Evolutionary conservation across 202 grass and related monocot species (phyloP).

Genomic region (Carex arenaria): DNA sequence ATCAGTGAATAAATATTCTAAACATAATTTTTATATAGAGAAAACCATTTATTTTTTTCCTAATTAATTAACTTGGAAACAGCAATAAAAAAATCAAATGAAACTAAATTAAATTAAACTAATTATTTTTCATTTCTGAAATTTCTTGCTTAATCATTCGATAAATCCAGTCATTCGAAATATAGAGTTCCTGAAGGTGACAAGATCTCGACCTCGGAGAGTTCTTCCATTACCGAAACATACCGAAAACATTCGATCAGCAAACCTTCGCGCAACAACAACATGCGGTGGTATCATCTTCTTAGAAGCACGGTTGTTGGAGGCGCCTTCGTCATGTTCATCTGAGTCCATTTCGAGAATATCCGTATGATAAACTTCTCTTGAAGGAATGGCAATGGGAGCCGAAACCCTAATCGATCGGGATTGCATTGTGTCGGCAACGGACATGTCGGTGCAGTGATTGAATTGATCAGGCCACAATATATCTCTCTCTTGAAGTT

Average conservation of each 20-base stretch:
- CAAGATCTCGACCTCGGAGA: conserved; percentile 65
- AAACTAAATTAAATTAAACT: neutral
- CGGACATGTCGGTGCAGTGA: neutral
- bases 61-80: neutral
- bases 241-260: conserved; percentile 52
- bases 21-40: neutral
- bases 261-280: conserved; percentile 22
- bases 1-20: neutral
- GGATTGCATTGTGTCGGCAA: neutral
- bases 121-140: neutral
- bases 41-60: neutral
- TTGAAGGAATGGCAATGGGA: conserved; percentile 30
- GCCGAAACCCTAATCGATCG: conserved; percentile 11
- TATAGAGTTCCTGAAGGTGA: conserved; percentile 53
- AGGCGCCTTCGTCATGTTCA: neutral
- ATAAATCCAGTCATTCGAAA: conserved; percentile 76
- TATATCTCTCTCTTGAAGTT: conserved; percentile 55
- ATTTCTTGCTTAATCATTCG: conserved; percentile 36
- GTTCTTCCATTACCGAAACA: conserved; percentile 68
- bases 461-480: conserved; percentile 33
- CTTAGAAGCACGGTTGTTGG: neutral
- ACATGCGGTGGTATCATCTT: conserved; percentile 45
- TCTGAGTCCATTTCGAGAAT: neutral
- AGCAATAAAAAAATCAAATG: neutral
- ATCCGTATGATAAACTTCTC: conserved; percentile 3